phyloP scores from a whole-genome alignment of 1,139 yeast species.

The Blastobotrys petasosporus region DNA sequence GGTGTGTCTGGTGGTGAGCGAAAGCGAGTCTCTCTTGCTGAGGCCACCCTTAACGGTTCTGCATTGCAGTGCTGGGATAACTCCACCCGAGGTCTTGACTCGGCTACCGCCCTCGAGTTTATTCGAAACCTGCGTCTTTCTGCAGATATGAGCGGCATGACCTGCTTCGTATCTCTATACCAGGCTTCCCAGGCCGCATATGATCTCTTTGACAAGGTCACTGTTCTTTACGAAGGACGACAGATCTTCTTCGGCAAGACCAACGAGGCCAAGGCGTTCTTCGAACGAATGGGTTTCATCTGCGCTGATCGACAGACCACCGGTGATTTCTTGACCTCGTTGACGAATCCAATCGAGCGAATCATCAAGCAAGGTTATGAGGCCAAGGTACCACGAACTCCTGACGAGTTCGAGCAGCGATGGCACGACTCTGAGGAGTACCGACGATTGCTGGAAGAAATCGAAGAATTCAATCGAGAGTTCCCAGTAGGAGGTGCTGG shows the following conservation, averaged over 20 bases:
- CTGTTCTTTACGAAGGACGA: constrained; percentile 68
- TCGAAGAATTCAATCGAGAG: constrained; percentile 35
- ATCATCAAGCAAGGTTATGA: constrained; percentile 51
- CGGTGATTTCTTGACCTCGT: constrained; percentile 73
- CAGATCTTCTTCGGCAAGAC: constrained; percentile 71
- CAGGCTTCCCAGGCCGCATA: constrained; percentile 80
- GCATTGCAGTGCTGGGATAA: constrained; percentile 69
- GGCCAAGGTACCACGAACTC: constrained; percentile 57
- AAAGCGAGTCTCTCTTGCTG: constrained; percentile 75
- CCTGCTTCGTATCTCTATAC: constrained; percentile 72
- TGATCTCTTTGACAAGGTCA: constrained; percentile 66
- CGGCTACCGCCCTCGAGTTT: constrained; percentile 74
- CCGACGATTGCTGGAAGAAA: constrained; percentile 34
- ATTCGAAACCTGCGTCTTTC: constrained; percentile 59
- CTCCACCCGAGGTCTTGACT: constrained; percentile 69
- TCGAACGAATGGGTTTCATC: constrained; percentile 60
- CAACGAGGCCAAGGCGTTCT: constrained; percentile 52
- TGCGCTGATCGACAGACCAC: constrained; percentile 77
- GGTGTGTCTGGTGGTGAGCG: constrained; percentile 87
- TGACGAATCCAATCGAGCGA: constrained; percentile 71
- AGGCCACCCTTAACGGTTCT: constrained; percentile 56
- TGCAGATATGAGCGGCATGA: constrained; percentile 51
- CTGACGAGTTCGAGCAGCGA: constrained; percentile 58
- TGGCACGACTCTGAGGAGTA: constrained; percentile 61
- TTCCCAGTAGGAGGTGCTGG: constrained; percentile 25